These are phyloP conservation scores for Rhizoctonia solani DNA, from an alignment of 1,284 basidiomycete genomes.

Conservation along the genomic window DNA sequence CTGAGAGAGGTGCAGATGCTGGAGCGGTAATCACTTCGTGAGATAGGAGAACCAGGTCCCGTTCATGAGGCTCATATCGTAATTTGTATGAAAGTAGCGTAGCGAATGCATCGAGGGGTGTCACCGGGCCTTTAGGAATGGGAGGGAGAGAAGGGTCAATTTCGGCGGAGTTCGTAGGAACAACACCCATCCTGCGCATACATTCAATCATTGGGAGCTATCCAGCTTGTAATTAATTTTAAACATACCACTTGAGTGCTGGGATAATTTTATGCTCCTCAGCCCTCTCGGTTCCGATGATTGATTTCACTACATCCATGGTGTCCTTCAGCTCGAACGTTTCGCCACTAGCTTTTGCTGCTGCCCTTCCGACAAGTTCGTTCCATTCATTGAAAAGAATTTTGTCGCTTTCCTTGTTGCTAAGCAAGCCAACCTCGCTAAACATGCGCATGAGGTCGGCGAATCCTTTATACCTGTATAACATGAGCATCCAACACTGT, in stretches of 20 bases:
- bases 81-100: slow-evolving; percentile 75
- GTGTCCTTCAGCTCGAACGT: neutral
- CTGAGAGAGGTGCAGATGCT: slow-evolving; percentile 38
- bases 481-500: neutral
- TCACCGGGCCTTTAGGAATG: slow-evolving; percentile 50
- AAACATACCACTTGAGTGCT: slow-evolving; percentile 59
- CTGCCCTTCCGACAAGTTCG: slow-evolving; percentile 39
- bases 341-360: slow-evolving; percentile 14
- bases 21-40: slow-evolving; percentile 71
- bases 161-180: slow-evolving; percentile 46
- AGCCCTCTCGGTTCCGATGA: slow-evolving; percentile 45
- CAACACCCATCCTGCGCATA: slow-evolving; percentile 35
- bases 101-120: slow-evolving; percentile 82
- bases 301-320: slow-evolving; percentile 3
- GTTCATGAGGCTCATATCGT: slow-evolving; percentile 71
- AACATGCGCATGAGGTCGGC: slow-evolving; percentile 75
- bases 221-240: too few species aligned
- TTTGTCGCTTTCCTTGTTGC: slow-evolving; percentile 46
- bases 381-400: slow-evolving; percentile 39
- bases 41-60: slow-evolving; percentile 85
- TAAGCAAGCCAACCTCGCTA: slow-evolving; percentile 71
- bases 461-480: slow-evolving; percentile 82
- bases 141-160: slow-evolving; percentile 49
- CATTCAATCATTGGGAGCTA: neutral
- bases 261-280: slow-evolving; percentile 49